These are phyloP conservation scores for Phtheirospermum japonicum DNA, from an alignment of 257 asterid species.

Conservation along the genomic window DNA sequence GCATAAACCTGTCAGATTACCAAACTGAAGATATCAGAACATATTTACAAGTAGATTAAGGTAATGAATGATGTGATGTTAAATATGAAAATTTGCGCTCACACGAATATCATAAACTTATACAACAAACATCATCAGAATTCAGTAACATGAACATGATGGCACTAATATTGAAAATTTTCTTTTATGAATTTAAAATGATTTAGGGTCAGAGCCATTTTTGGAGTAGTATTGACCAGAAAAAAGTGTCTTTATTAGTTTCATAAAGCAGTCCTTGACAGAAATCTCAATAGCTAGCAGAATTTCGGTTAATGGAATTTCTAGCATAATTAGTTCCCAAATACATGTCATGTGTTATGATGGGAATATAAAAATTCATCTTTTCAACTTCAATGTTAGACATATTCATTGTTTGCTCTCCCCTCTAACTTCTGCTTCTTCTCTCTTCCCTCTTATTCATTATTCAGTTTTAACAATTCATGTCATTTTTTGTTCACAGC, in stretches of 20 bases:
- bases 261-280: not conserved
- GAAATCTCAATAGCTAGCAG: conserved; percentile 5
- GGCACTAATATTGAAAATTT: not conserved
- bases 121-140: not conserved
- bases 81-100: too few relatives aligned
- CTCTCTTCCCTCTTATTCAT: conserved; percentile 1
- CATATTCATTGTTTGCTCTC: not conserved
- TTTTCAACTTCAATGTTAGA: not conserved
- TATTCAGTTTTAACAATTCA: not conserved
- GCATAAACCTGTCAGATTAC: conserved; percentile 77
- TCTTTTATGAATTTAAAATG: not conserved
- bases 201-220: not conserved
- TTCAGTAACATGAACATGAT: not conserved
- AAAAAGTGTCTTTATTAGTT: not conserved
- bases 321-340: conserved; percentile 6
- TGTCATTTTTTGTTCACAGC: not conserved
- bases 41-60: conserved; percentile 20
- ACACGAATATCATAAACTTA: too few relatives aligned
- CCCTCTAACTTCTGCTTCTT: conserved; percentile 2
- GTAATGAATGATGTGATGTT: not conserved
- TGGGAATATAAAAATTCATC: not conserved
- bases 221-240: not conserved
- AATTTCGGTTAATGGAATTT: not conserved
- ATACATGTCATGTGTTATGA: not conserved
- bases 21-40: conserved; percentile 28